Percentiles rank a stretch among this genome's conserved stretches.
Conservation (phyloP, 306 rosid species). For the Gleditsia sinensis region DNA sequence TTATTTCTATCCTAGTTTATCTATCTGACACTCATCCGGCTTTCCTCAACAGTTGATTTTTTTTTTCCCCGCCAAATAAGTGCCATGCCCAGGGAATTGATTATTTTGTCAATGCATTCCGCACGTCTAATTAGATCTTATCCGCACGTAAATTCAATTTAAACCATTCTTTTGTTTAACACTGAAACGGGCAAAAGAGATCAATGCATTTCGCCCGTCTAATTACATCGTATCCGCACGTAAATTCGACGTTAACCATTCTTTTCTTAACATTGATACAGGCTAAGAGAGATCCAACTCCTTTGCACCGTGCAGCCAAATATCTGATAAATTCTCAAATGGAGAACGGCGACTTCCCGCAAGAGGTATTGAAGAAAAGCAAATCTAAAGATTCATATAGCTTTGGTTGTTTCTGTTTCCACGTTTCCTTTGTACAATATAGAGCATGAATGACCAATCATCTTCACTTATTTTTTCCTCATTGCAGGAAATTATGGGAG, state of each 20-base stretch:
- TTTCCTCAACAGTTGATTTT: too few relatives aligned
- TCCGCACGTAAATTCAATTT: neutral
- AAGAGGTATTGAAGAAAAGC: constrained; percentile 57
- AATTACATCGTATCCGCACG: too few relatives aligned
- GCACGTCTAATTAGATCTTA: too few relatives aligned
- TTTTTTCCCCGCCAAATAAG: too few relatives aligned
- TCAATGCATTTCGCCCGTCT: neutral
- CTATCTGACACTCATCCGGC: too few relatives aligned
- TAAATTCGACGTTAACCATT: neutral
- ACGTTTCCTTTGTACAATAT: neutral
- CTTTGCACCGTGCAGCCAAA: constrained; percentile 78
- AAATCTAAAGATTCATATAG: neutral
- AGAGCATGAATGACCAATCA: neutral
- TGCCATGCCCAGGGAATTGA: neutral
- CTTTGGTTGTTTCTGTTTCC: constrained; percentile 10
- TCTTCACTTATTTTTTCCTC: constrained; percentile 15
- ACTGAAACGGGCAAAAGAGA: constrained; percentile 73
- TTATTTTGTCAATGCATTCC: neutral
- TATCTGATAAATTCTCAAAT: constrained; percentile 76
- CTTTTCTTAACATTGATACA: constrained; percentile 31
- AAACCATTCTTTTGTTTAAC: neutral
- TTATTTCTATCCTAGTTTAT: neutral
- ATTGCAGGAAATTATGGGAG: constrained; percentile 85
- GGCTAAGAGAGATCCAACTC: constrained; percentile 74
- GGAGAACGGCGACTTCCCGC: constrained; percentile 88